phyloP scores from a whole-genome alignment of 345 rosid genomes.

The Euphorbia peplus region DNA sequence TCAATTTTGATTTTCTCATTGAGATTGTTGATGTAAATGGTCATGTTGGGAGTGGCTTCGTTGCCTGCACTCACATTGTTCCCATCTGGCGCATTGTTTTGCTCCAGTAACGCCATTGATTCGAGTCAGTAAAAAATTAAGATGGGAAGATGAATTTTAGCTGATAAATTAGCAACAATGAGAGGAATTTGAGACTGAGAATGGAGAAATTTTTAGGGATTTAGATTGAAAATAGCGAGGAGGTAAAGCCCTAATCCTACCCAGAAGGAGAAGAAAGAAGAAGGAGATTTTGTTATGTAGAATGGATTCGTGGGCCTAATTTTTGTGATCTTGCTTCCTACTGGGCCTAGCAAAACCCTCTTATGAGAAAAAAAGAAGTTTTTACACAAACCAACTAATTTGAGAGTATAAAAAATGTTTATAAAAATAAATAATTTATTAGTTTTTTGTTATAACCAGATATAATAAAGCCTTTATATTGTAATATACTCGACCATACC shows the following conservation, averaged over 20 bases:
- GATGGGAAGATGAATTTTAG: background rate
- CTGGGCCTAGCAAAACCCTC: background rate
- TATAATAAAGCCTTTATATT: too few species aligned
- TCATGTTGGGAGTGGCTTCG: conserved; percentile 61
- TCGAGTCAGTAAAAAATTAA: background rate
- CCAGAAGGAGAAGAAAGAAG: background rate
- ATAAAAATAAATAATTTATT: too few species aligned
- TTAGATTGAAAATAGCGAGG: background rate
- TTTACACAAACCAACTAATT: too few species aligned
- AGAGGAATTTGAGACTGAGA: background rate
- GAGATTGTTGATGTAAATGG: conserved; percentile 93
- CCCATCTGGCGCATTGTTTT: conserved; percentile 17
- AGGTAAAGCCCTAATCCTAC: conserved; percentile 5
- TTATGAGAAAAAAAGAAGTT: too few species aligned
- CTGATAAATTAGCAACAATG: too few species aligned
- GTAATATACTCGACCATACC: too few species aligned
- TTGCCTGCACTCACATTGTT: conserved; percentile 27
- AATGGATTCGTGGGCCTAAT: background rate
- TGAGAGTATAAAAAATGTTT: too few species aligned
- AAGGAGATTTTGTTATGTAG: background rate
- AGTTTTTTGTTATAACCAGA: too few species aligned
- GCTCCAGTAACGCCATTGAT: conserved; percentile 23
- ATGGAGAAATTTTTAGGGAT: background rate
- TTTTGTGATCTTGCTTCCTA: background rate
- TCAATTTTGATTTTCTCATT: conserved; percentile 95